phyloP scores from a whole-genome alignment of 768 basidiomycete genomes.

The Psilocybe tampanensis region DNA sequence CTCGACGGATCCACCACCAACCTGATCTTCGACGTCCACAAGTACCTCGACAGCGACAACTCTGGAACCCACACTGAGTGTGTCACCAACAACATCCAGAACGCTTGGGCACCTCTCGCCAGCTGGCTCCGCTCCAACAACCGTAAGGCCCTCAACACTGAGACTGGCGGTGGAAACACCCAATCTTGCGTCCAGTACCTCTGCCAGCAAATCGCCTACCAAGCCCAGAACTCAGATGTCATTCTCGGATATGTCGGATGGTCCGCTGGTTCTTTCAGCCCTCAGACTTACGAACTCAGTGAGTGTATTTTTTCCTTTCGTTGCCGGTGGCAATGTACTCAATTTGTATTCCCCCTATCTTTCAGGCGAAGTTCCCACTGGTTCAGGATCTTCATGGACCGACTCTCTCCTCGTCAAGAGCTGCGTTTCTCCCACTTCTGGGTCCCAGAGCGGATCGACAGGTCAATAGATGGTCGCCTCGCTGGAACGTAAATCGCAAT shows the following conservation, averaged over 20 bases:
- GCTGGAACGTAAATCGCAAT: too few relatives aligned
- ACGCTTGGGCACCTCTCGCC: conserved; percentile 47
- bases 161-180: conserved; percentile 61
- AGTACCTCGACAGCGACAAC: conserved; percentile 60
- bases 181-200: conserved; percentile 46
- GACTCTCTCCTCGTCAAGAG: conserved; percentile 38
- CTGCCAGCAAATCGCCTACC: conserved; percentile 48
- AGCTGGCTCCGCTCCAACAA: conserved; percentile 50
- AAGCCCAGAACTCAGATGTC: conserved; percentile 50
- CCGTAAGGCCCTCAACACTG: conserved; percentile 59
- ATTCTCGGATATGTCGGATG: conserved; percentile 59
- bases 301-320: neutral
- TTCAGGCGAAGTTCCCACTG: conserved; percentile 28
- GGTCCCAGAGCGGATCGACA: conserved; percentile 23
- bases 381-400: conserved; percentile 33
- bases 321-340: neutral
- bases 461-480: neutral
- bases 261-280: conserved; percentile 57
- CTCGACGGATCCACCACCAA: conserved; percentile 45
- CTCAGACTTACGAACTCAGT: conserved; percentile 19
- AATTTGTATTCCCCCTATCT: neutral
- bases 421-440: conserved; percentile 30
- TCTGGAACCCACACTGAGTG: conserved; percentile 42
- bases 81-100: conserved; percentile 54
- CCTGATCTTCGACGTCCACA: conserved; percentile 65